phyloP scores from a whole-genome alignment of 257 asterid genomes.

The Solanum ossicruentum region DNA sequence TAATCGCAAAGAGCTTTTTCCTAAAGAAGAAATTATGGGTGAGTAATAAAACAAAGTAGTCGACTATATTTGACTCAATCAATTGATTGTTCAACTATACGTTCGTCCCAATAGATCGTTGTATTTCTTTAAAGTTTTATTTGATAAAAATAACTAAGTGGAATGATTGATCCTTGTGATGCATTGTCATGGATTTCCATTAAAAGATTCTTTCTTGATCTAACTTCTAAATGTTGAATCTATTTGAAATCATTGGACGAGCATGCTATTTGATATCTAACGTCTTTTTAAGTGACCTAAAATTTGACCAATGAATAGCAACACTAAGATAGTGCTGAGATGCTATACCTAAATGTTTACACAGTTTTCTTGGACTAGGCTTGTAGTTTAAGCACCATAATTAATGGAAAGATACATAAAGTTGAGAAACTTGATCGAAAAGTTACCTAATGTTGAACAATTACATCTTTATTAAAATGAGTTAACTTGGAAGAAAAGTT shows the following conservation, averaged over 20 bases:
- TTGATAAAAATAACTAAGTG: not conserved
- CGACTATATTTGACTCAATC: not conserved
- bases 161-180: not conserved
- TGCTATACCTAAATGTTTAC: not conserved
- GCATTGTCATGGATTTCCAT: not conserved
- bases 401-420: not conserved
- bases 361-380: not conserved
- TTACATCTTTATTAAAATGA: not conserved
- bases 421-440: not conserved
- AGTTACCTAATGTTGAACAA: not conserved
- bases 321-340: not conserved
- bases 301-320: not conserved
- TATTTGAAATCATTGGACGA: not conserved
- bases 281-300: no score
- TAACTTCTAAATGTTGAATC: not conserved
- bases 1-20: not conserved
- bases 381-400: not conserved
- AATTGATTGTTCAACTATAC: not conserved
- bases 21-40: not conserved
- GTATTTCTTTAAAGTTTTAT: not conserved
- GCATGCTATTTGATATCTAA: not conserved
- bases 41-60: not conserved
- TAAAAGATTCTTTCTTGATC: not conserved
- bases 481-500: not conserved
- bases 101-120: not conserved